Evolutionary conservation across 768 basidiomycete species (phyloP).

Genomic region (Suillus hirtellus): DNA sequence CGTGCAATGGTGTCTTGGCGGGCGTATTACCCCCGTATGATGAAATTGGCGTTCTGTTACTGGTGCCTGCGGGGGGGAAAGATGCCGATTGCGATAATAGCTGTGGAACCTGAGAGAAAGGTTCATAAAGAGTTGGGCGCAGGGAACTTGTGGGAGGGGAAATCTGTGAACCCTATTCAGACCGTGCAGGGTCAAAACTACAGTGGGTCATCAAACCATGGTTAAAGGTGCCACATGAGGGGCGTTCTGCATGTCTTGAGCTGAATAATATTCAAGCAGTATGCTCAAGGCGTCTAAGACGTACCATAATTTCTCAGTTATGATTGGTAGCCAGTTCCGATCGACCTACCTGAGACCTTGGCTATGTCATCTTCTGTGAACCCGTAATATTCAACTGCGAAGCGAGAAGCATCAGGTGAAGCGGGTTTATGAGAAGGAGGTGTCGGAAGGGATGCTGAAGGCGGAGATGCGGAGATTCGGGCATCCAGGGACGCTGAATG

Average conservation of each 20-base stretch:
- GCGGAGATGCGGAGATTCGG: slow-evolving; percentile 68
- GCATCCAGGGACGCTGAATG: slow-evolving; percentile 74
- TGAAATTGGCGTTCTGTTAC: slow-evolving; percentile 56
- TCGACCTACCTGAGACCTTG: slow-evolving; percentile 56
- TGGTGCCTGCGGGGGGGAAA: slow-evolving; percentile 29
- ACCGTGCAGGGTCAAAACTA: slow-evolving; percentile 3
- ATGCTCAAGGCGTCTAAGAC: slow-evolving; percentile 60
- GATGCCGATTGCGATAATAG: slow-evolving; percentile 16
- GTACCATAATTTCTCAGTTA: slow-evolving; percentile 10
- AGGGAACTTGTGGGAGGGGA: slow-evolving; percentile 44
- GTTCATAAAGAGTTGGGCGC: slow-evolving; percentile 41
- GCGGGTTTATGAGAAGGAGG: slow-evolving; percentile 77
- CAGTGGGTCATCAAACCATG: slow-evolving; percentile 42
- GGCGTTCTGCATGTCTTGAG: slow-evolving; percentile 54
- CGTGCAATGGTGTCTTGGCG: slow-evolving; percentile 30
- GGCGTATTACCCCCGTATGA: slow-evolving; percentile 62
- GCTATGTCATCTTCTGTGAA: slow-evolving; percentile 60
- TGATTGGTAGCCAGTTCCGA: slow-evolving; percentile 2
- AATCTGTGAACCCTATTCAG: slow-evolving; percentile 39
- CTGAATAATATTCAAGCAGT: slow-evolving; percentile 70
- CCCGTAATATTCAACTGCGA: slow-evolving; percentile 66
- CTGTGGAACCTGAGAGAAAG: slow-evolving; percentile 35
- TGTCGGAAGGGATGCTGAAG: slow-evolving; percentile 76
- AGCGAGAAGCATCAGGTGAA: slow-evolving; percentile 68
- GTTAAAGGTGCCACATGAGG: slow-evolving; percentile 52